Percentiles rank a stretch among this genome's conserved stretches.
Evolutionary conservation across 139 green algal species (phyloP).

Genomic region (Chlorella sp.): DNA sequence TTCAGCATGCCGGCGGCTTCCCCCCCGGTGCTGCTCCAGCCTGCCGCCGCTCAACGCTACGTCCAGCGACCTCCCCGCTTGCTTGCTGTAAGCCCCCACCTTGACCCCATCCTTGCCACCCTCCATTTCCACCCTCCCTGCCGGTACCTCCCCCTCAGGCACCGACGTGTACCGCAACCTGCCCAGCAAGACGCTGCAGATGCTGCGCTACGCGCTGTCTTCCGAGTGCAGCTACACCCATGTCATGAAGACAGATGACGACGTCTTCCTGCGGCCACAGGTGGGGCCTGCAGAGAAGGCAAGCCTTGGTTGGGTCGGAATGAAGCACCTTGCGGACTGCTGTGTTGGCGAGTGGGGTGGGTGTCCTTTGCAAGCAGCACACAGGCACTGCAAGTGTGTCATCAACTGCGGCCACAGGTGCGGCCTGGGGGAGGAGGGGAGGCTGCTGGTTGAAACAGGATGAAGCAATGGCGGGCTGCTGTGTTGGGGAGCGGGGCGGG

Average conservation of each 20-base stretch:
- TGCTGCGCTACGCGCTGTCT: constrained; percentile 55
- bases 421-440: neutral
- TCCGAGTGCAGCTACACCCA: constrained; percentile 60
- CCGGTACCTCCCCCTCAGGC: neutral
- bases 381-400: no score
- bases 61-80: no score
- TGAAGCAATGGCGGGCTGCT: neutral
- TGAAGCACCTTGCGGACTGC: no score
- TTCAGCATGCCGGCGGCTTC: neutral
- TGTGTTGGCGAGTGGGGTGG: no score
- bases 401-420: constrained; percentile 59
- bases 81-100: no score
- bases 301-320: no score
- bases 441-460: neutral
- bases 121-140: neutral
- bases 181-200: constrained; percentile 66
- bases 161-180: constrained; percentile 60
- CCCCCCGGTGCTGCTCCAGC: no score
- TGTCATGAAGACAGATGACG: constrained; percentile 74
- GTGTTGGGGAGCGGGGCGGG: neutral
- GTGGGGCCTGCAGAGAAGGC: neutral
- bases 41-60: no score
- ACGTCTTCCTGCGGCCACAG: constrained; percentile 62
- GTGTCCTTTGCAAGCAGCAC: no score
- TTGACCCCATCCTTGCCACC: neutral